phyloP scores from a whole-genome alignment of 352 stramenopile species.

The Phytophthora brassicae region DNA sequence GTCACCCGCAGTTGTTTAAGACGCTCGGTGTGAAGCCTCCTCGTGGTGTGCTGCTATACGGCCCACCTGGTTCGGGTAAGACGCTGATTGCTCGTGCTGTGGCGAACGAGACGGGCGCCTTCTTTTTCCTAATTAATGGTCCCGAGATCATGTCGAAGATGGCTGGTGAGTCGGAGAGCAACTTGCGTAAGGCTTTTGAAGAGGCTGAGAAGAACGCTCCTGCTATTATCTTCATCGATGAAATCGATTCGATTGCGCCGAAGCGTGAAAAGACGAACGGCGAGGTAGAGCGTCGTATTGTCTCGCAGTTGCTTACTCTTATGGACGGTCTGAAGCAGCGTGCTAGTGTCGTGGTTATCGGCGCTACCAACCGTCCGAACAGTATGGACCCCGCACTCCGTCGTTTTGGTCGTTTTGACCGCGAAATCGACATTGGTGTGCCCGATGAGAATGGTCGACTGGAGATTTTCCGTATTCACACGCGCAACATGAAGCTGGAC shows the following conservation, averaged over 20 bases:
- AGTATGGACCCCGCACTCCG: constrained; percentile 97
- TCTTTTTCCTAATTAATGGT: constrained; percentile 99
- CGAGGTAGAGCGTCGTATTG: constrained; percentile 98
- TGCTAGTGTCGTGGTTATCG: constrained; percentile 97
- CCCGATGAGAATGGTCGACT: constrained; percentile 98
- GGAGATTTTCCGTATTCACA: constrained; percentile 99
- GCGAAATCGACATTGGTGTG: constrained; percentile 99
- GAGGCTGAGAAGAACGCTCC: constrained; percentile 99
- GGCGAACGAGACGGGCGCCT: constrained; percentile 98
- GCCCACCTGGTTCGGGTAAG: constrained; percentile 98
- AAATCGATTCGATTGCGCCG: constrained; percentile 98
- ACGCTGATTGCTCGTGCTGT: constrained; percentile 98
- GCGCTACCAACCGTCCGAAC: constrained; percentile 99
- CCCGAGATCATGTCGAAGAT: constrained; percentile 99
- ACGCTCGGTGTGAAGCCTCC: constrained; percentile 99
- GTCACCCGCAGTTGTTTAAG: constrained; percentile 98
- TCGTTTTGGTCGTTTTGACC: constrained; percentile 98
- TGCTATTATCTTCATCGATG: constrained; percentile 99
- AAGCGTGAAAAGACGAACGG: constrained; percentile 99
- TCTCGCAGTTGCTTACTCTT: constrained; percentile 98
- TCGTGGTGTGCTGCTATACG: constrained; percentile 98
- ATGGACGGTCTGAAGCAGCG: constrained; percentile 98
- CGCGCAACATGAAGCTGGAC: constrained; percentile 99
- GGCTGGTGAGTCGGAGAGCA: constrained; percentile 92
- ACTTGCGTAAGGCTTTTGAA: constrained; percentile 97